Evolutionary conservation across 2,329 filamentous ascomycete species (phyloP), one percentile per base, ranked within the genome.

Genomic region (Incumbomyces lentus): DNA sequence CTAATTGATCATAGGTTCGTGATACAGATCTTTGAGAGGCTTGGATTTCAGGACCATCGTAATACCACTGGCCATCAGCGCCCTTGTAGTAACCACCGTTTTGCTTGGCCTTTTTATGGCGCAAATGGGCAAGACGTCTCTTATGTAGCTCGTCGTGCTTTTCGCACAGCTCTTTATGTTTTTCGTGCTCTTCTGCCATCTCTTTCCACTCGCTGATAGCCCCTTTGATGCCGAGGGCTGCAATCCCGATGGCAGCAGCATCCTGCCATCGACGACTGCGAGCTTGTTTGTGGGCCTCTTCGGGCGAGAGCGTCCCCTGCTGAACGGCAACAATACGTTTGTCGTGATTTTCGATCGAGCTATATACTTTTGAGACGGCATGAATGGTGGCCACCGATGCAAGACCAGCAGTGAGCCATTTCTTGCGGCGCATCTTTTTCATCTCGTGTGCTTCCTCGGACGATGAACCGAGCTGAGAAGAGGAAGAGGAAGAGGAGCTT

Each of bases 301-400:
- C 74, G 1, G 73, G 68, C 1, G 73, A 69, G 64, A 84, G 79
- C 55, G 79, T 72, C 40, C 79, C 80, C 52, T 81, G 74, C 18
- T 69, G 65, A 12, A 84, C 73, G 46, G 78, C 66, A 56, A 74
- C 71, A 58, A 73, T 71, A 36, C 79, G 71, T 55, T 79, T 74
- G 55, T 82, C 75, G 48, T 79, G 76, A 46, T 77, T 76, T 54
- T 80, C 76, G 67, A 82, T 74, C 55, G 74, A 76, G 50, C 72
- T 70, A 63, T 82, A 80, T 44, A 84, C 69, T 50, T 73, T 74
- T 59, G 83, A 79, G 11, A 77, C 80, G 26, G 80, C 80, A 63
- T 84, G 79, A 52, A 84, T 81, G 19, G 80, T 83, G 32, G 81
- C 81, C 49, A 84, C 74, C 46, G 78, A 78, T 44, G 81, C 80